Conservation (phyloP, 1,284 basidiomycete genomes). For the Pisolithus thermaeus region DNA sequence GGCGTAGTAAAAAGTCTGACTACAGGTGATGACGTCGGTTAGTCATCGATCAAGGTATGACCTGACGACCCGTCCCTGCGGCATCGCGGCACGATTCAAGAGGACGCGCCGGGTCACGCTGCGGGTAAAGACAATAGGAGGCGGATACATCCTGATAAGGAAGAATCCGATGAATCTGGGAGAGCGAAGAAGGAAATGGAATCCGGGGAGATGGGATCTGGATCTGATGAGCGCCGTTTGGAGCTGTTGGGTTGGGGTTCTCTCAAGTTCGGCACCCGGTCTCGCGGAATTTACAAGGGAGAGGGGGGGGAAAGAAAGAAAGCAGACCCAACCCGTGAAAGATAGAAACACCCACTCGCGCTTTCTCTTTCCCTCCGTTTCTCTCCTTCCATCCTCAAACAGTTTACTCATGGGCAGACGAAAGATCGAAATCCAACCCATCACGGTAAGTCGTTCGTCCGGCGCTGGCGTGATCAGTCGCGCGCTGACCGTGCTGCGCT, state of each 20-base stretch:
- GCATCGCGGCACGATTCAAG: too few species aligned
- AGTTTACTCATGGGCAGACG: conserved; percentile 64
- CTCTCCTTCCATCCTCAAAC: conserved; percentile 19
- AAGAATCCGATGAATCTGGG: conserved; percentile 24
- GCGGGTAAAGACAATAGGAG: too few species aligned
- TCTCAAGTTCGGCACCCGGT: conserved; percentile 25
- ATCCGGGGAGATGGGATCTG: conserved; percentile 18
- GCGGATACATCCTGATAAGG: neutral
- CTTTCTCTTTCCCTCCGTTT: conserved; percentile 14
- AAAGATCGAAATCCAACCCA: conserved; percentile 89
- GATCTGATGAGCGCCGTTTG: conserved; percentile 33
- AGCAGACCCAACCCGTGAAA: conserved; percentile 32
- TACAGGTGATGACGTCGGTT: too few species aligned
- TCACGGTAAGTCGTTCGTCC: conserved; percentile 49
- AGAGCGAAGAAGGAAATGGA: conserved; percentile 4
- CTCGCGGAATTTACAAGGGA: conserved; percentile 32
- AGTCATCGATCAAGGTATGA: neutral
- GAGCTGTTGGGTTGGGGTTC: conserved; percentile 17
- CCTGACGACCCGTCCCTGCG: too few species aligned
- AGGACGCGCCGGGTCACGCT: too few species aligned
- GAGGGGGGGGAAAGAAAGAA: conserved; percentile 18
- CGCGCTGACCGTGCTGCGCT: conserved; percentile 20
- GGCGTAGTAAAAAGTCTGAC: too few species aligned
- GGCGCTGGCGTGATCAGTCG: conserved; percentile 12
- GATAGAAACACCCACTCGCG: conserved; percentile 12